Evolutionary conservation across 2,329 filamentous ascomycete species (phyloP), one percentile per base, ranked within the genome.

Genomic region (Penicillium sp.): DNA sequence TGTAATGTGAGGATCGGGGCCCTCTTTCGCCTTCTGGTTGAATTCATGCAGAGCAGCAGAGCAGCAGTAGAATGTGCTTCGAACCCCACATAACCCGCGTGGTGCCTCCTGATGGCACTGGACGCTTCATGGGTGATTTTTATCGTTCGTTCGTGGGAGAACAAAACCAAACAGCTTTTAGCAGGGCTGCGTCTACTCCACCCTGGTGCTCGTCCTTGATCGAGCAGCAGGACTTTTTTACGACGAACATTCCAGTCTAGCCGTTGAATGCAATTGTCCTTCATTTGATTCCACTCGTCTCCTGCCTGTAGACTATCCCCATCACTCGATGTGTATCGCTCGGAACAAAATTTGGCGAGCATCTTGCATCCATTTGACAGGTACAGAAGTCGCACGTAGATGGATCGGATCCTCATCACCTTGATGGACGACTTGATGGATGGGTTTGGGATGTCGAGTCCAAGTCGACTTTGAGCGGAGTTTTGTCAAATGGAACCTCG

Each of bases 161-260:
- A 72, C 74, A 76, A 79, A 77, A 73, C 74, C 71, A 74, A 74
- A 73, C 76, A 76, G 77, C 77, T 79, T 79, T 78, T 79, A 79
- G 78, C 78, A 79, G 77, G 69, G 71, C 77, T 76, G 77, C 78
- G 78, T 79, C 77, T 78, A 78, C 77, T 79, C 78, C 78, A 79
- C 78, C 78, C 78, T 79, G 75, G 74, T 76, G 73, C 73, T 76
- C 69, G 68, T 60, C 58, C 55, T 70, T 59, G 38, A 67, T 78
- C 68, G 75, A 72, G 71, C 73, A 67, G 71, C 71, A 77, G 78
- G 77, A 79, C 77, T 79, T 75, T 74, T 77, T 73, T 73, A 76
- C 71, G 77, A 79, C 76, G 77, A 69, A 79, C 77, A 79, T 78
- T 63, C 12, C 22, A 47, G 22, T 10, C 7, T 14, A 31, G 10